Evolutionary conservation across 495 filamentous ascomycete genomes (phyloP).

Genomic region (Viridothelium virens): DNA sequence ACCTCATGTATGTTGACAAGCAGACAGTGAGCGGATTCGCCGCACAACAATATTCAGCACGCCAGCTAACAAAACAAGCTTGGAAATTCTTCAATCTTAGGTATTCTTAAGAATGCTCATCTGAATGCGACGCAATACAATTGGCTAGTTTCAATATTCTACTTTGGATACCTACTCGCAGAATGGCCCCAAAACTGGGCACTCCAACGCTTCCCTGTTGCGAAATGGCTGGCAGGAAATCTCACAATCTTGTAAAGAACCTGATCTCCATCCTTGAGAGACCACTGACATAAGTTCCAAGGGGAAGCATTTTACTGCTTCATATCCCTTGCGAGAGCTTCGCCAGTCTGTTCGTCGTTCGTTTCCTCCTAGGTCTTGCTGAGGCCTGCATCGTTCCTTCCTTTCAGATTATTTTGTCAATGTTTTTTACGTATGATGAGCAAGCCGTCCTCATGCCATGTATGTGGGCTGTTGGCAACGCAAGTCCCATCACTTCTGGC

Average conservation of each 20-base stretch:
- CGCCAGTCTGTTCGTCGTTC: constrained; percentile 37
- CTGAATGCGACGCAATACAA: constrained; percentile 31
- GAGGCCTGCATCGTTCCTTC: constrained; percentile 40
- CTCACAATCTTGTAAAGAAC: constrained; percentile 34
- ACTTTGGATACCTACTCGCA: constrained; percentile 27
- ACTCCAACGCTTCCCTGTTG: constrained; percentile 38
- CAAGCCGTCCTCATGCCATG: constrained; percentile 40
- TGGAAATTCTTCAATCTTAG: constrained; percentile 37
- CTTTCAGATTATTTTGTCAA: constrained; percentile 29
- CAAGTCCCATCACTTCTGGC: constrained; percentile 40
- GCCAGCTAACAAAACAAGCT: constrained; percentile 23
- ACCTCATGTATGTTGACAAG: constrained; percentile 40
- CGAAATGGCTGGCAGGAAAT: constrained; percentile 38
- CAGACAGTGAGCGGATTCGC: constrained; percentile 34
- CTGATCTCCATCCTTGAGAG: not conserved
- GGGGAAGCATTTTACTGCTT: constrained; percentile 36
- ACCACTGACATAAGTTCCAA: constrained; percentile 16
- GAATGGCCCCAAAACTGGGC: constrained; percentile 41
- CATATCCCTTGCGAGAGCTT: constrained; percentile 38
- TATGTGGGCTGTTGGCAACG: constrained; percentile 40
- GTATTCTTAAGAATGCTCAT: constrained; percentile 29
- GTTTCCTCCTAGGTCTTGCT: constrained; percentile 38
- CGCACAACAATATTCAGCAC: not conserved
- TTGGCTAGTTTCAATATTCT: constrained; percentile 32
- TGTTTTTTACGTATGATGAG: constrained; percentile 42